A percentile compares a stretch with the other conserved stretches of the same genome.
Conservation (phyloP, 768 basidiomycete species). For the Peribolospora kevripleyi region DNA sequence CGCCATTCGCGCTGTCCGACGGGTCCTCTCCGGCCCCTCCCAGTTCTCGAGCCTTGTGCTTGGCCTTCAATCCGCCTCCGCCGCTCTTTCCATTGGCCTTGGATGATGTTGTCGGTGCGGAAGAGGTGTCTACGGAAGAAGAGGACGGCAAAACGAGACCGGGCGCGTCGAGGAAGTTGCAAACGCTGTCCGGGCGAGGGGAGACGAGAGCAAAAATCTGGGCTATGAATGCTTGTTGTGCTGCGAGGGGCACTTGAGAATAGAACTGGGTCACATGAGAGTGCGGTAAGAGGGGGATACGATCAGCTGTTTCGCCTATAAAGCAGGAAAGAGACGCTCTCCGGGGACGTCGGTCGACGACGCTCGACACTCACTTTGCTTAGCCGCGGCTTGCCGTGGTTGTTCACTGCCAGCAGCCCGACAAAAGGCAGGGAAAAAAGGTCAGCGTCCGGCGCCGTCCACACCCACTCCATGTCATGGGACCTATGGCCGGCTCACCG, state of each 20-base stretch:
- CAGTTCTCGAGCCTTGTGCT: constrained; percentile 33
- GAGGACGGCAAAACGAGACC: constrained; percentile 14
- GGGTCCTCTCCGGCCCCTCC: constrained; percentile 32
- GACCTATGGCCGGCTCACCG: too few relatives aligned
- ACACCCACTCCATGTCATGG: too few relatives aligned
- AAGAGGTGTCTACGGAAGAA: background rate
- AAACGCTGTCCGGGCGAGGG: constrained; percentile 52
- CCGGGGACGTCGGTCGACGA: too few relatives aligned
- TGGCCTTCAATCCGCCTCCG: constrained; percentile 47
- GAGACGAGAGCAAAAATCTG: constrained; percentile 78
- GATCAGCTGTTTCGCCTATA: background rate
- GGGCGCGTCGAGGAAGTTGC: constrained; percentile 77
- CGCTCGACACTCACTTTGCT: constrained; percentile 22
- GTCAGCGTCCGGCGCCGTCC: too few relatives aligned
- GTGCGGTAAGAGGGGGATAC: background rate
- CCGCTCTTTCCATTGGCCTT: background rate
- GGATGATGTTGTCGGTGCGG: background rate
- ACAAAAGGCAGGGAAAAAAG: too few relatives aligned
- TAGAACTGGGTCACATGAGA: constrained; percentile 35
- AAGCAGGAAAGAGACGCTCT: background rate
- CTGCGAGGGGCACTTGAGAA: constrained; percentile 23
- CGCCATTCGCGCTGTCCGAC: background rate
- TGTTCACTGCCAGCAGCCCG: constrained; percentile 49
- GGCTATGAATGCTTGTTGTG: constrained; percentile 31
- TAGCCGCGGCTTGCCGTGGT: constrained; percentile 58